A percentile compares a stretch with the other conserved stretches of the same genome.
Evolutionary conservation across 2,329 filamentous ascomycete genomes (phyloP).

Genomic region (Diaporthe vexans): DNA sequence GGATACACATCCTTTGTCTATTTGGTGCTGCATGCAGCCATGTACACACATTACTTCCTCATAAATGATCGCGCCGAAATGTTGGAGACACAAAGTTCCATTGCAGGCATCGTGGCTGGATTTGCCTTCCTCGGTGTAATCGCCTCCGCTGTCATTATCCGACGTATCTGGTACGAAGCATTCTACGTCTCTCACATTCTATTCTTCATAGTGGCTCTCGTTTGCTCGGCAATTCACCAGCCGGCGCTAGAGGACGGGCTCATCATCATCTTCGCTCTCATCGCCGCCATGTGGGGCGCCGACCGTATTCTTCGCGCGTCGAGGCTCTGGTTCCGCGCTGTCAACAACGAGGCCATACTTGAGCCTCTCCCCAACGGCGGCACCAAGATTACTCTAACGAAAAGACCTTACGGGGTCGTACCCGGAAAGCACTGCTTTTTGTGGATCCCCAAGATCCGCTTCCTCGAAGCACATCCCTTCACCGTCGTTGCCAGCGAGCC

Average conservation of each 20-base stretch:
- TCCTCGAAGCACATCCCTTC: conserved; percentile 74
- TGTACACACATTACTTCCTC: conserved; percentile 60
- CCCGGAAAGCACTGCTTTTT: conserved; percentile 75
- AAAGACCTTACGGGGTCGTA: conserved; percentile 60
- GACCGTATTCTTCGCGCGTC: conserved; percentile 64
- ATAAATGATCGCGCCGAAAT: conserved; percentile 46
- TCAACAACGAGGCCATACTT: conserved; percentile 67
- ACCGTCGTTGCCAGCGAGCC: conserved; percentile 68
- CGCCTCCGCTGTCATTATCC: conserved; percentile 58
- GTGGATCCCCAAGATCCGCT: conserved; percentile 71
- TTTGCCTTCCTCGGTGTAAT: conserved; percentile 61
- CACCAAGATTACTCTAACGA: conserved; percentile 67
- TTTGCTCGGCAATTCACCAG: conserved; percentile 66
- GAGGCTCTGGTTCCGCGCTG: conserved; percentile 59
- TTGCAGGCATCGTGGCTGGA: conserved; percentile 64
- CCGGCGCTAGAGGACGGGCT: conserved; percentile 59
- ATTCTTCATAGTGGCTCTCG: conserved; percentile 63
- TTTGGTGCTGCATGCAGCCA: conserved; percentile 60
- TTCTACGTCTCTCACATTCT: conserved; percentile 68
- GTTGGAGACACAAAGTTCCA: conserved; percentile 55
- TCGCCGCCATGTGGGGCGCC: conserved; percentile 62
- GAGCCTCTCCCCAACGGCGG: conserved; percentile 67
- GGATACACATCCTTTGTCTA: conserved; percentile 64
- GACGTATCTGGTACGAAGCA: conserved; percentile 66
- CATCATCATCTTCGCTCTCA: conserved; percentile 57